Conservation (phyloP, 108 stramenopile genomes). For the Pseudonitzschia multiseries region DNA sequence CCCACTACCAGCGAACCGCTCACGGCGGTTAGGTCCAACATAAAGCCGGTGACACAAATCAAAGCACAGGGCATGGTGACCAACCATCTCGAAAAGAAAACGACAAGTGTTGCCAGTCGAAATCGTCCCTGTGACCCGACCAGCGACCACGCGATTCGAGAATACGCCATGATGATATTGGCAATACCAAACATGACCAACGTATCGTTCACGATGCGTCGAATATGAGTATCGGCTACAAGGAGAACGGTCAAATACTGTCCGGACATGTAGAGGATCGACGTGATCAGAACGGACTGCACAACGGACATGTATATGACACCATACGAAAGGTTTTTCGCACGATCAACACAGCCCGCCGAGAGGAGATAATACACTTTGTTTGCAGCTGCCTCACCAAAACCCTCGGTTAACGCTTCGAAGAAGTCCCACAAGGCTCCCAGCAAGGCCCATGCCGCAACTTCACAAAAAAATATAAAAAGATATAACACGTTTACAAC, state of each 20-base stretch:
- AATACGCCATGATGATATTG: conserved; percentile 59
- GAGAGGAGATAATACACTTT: conserved; percentile 68
- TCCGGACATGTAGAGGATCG: conserved; percentile 44
- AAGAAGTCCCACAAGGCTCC: conserved; percentile 73
- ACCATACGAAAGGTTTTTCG: conserved; percentile 57
- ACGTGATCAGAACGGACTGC: conserved; percentile 49
- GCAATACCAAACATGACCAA: conserved; percentile 72
- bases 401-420: conserved; percentile 70
- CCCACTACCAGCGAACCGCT: conserved; percentile 51
- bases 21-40: conserved; percentile 45
- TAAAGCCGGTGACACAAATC: conserved; percentile 39
- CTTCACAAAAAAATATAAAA: conserved; percentile 8
- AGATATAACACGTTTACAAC: not conserved
- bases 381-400: conserved; percentile 72
- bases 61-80: conserved; percentile 62
- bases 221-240: conserved; percentile 58
- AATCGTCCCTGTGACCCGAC: conserved; percentile 68
- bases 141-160: conserved; percentile 62
- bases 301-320: conserved; percentile 48
- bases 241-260: conserved; percentile 45
- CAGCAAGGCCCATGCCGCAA: conserved; percentile 71
- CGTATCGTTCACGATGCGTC: conserved; percentile 51
- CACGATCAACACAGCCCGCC: conserved; percentile 42
- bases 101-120: conserved; percentile 49
- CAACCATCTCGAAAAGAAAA: conserved; percentile 47